phyloP scores from a whole-genome alignment of 805 yeast genomes.

The Barnettozyma sucrosica region DNA sequence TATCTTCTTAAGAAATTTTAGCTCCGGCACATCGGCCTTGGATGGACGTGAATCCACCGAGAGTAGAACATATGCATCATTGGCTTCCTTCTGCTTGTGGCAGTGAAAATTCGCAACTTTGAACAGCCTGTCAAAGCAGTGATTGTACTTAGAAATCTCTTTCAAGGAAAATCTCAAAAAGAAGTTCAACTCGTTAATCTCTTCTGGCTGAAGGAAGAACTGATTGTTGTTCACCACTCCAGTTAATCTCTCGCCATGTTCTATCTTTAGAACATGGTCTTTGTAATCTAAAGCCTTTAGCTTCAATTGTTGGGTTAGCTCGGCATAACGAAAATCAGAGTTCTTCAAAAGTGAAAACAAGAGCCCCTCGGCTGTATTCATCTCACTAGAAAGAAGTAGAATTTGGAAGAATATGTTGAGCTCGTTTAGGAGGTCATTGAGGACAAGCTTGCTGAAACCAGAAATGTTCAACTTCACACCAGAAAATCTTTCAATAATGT shows the following conservation, averaged over 20 bases:
- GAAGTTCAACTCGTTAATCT: conserved; percentile 39
- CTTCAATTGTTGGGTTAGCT: conserved; percentile 30
- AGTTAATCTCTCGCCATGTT: background rate
- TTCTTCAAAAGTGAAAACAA: conserved; percentile 38
- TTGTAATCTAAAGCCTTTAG: conserved; percentile 22
- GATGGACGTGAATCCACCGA: background rate
- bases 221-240: conserved; percentile 10
- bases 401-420: conserved; percentile 44
- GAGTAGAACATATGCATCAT: conserved; percentile 15
- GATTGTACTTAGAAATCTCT: conserved; percentile 34
- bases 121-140: conserved; percentile 30
- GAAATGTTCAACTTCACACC: conserved; percentile 19
- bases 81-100: conserved; percentile 17
- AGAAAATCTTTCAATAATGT: conserved; percentile 17
- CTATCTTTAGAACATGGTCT: conserved; percentile 22
- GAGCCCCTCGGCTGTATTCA: conserved; percentile 29
- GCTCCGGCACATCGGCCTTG: conserved; percentile 11
- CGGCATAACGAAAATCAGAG: conserved; percentile 28
- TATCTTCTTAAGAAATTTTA: conserved; percentile 14
- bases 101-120: conserved; percentile 30
- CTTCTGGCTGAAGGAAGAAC: conserved; percentile 29
- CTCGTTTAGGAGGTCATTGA: conserved; percentile 42
- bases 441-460: conserved; percentile 37
- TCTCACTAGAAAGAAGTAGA: conserved; percentile 34
- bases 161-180: conserved; percentile 42